Evolutionary conservation across 768 basidiomycete species (phyloP).

Genomic region (Russula ochroleuca): DNA sequence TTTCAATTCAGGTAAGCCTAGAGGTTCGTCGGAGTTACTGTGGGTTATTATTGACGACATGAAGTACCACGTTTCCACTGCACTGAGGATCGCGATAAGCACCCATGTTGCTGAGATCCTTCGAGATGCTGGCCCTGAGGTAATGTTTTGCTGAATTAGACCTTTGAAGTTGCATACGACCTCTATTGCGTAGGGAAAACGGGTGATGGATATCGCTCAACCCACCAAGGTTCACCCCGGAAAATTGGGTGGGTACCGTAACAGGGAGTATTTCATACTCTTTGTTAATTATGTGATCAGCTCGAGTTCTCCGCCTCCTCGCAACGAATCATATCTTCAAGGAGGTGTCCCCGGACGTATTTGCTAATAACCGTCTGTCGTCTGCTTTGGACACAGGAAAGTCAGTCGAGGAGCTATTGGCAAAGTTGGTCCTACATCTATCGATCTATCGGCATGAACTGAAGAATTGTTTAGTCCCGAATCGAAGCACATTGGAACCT

Average conservation of each 20-base stretch:
- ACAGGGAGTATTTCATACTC: background rate
- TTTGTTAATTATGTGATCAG: constrained; percentile 7
- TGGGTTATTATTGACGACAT: background rate
- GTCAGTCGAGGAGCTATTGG: constrained; percentile 28
- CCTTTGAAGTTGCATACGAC: background rate
- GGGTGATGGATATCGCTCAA: constrained; percentile 39
- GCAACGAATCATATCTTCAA: constrained; percentile 33
- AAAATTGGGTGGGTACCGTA: constrained; percentile 26
- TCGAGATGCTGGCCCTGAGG: constrained; percentile 21
- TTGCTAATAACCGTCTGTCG: constrained; percentile 32
- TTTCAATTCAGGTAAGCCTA: constrained; percentile 2
- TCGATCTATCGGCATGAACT: background rate
- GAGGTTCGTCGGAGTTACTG: background rate
- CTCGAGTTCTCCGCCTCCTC: constrained; percentile 32
- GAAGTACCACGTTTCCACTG: constrained; percentile 6
- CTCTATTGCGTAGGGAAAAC: constrained; percentile 24
- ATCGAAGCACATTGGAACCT: constrained; percentile 13
- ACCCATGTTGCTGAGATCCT: constrained; percentile 23
- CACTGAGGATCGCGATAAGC: background rate
- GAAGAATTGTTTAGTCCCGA: constrained; percentile 6
- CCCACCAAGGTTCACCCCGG: constrained; percentile 28
- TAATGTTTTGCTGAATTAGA: background rate
- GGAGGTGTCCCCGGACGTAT: constrained; percentile 32
- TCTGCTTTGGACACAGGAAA: constrained; percentile 34
- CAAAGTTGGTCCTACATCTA: background rate